Evolutionary conservation across 495 filamentous ascomycete species (phyloP), one percentile per base, ranked within the genome.

Genomic region (Aspergillus ostianus): DNA sequence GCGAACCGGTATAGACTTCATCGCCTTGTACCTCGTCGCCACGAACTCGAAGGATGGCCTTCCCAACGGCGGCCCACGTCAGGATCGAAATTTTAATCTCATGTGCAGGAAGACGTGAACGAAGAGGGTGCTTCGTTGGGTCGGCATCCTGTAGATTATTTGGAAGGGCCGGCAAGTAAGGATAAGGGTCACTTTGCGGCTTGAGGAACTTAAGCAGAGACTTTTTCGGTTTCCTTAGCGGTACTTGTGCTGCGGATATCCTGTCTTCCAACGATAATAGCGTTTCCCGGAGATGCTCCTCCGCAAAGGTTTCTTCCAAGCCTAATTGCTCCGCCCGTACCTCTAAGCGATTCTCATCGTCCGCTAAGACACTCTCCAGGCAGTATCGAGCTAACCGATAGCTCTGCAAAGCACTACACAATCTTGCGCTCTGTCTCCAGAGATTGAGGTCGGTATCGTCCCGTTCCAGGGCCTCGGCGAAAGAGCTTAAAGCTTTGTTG

Each of bases 391-490:
- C 86, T 29, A 96, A 80, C 7, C 93, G 83, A 36, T 82, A 75
- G 61, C 92, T 97, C 36, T 86, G 84, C 15, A 97, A 73, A 57
- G 91, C 84, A 29, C 85, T 82, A 10, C 86, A 88, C 19, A 98
- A 81, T 29, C 90, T 85, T 7, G 94, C 89, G 23, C 90, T 84
- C 57, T 90, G 85, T 60, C 94, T 82, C 94, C 94, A 98, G n/a
- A 98, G 80, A 64, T 96, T 93, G 30, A 94, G 80, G 71, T 98
- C 95, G 2, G 92, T 89, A 45, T 96, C 91, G 68, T 98, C 94
- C 47, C 89, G 87, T 62, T 93, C 91, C 23, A 98, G 78, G 1
- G 94, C 91, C 18, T 89, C 80, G 19, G 84, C 77, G 60, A 94
- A 94, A 30, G 85, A 82, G 46, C 80, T 70, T 6, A 96, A 70